Evolutionary conservation across 2,329 filamentous ascomycete genomes (phyloP).

Genomic region (Ascochyta koolunga): DNA sequence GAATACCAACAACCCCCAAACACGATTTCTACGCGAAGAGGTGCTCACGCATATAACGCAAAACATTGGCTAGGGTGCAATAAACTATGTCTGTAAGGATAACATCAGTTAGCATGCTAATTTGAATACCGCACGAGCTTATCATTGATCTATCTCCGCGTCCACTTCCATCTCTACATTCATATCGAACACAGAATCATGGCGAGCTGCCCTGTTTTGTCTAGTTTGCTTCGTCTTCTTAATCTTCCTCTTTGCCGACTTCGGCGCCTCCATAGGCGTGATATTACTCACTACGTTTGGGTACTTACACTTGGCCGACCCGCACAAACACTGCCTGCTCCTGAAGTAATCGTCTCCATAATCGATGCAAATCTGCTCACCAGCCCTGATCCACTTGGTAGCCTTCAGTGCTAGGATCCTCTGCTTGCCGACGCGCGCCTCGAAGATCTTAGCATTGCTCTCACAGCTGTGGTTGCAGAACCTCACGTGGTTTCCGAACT

Average conservation of each 20-base stretch:
- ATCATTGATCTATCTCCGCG: neutral
- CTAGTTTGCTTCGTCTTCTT: neutral
- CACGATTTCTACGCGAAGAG: too few species aligned
- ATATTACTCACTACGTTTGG: neutral
- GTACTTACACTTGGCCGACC: constrained; percentile 5
- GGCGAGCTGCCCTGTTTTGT: neutral
- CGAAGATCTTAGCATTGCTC: constrained; percentile 6
- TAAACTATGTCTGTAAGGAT: too few species aligned
- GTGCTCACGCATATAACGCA: too few species aligned
- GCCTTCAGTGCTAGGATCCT: constrained; percentile 5
- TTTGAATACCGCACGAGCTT: too few species aligned
- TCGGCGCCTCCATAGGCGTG: too few species aligned
- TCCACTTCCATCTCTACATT: neutral
- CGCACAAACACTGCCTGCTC: constrained; percentile 3
- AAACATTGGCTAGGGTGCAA: too few species aligned
- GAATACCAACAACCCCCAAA: neutral
- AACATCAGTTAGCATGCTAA: too few species aligned
- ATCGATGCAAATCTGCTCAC: constrained; percentile 8
- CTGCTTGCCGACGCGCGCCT: constrained; percentile 9
- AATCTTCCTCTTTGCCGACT: neutral
- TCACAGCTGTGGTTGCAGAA: constrained; percentile 21
- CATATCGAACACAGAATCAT: neutral
- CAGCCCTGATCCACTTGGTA: neutral
- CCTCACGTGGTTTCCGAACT: constrained; percentile 8
- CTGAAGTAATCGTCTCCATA: constrained; percentile 14